These are phyloP conservation scores for Diaporthe helianthi DNA, from an alignment of 2,329 filamentous ascomycete genomes.

Conservation along the genomic window DNA sequence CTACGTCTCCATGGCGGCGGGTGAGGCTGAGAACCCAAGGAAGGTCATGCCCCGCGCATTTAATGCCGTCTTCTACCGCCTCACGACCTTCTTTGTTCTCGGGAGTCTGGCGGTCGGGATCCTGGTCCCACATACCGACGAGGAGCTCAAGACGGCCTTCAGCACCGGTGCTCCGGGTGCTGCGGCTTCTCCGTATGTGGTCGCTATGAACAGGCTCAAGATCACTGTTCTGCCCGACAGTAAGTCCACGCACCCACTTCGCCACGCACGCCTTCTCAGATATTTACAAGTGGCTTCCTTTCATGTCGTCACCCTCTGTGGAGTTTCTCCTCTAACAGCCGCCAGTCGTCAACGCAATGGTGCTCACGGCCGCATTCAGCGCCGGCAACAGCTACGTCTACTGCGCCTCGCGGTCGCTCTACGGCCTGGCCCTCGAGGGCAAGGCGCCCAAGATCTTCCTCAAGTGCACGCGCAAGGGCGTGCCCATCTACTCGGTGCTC, in stretches of 20 bases:
- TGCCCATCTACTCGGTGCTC: conserved; percentile 50
- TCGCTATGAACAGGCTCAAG: conserved; percentile 44
- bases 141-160: conserved; percentile 60
- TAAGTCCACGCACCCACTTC: background rate
- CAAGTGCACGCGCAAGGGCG: conserved; percentile 50
- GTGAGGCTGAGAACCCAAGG: conserved; percentile 71
- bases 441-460: conserved; percentile 53
- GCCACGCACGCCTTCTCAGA: background rate
- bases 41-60: conserved; percentile 71
- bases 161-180: conserved; percentile 52
- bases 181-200: conserved; percentile 58
- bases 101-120: conserved; percentile 67
- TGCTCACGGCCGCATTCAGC: conserved; percentile 44
- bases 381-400: conserved; percentile 59
- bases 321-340: background rate
- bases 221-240: conserved; percentile 62
- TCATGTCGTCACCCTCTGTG: background rate
- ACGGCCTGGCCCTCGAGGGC: conserved; percentile 57
- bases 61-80: conserved; percentile 76
- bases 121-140: conserved; percentile 64
- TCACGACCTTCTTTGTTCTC: conserved; percentile 76
- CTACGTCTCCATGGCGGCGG: conserved; percentile 64
- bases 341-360: conserved; percentile 60
- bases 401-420: conserved; percentile 57
- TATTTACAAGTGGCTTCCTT: background rate